Evolutionary conservation across 164 flowering plant species (phyloP).

Genomic region (Berberis vulgaris): DNA sequence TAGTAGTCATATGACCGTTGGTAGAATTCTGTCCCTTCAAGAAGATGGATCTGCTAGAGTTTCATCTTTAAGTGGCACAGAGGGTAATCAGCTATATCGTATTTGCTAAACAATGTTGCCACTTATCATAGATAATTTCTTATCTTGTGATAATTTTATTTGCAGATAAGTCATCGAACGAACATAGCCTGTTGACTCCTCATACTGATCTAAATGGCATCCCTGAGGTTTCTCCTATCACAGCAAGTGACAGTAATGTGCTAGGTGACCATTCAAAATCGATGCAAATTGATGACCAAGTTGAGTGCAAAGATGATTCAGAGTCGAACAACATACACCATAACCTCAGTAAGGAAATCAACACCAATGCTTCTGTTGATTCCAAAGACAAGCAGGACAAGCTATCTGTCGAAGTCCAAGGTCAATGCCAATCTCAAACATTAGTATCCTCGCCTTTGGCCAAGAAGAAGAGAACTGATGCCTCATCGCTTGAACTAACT

Average conservation of each 20-base stretch:
- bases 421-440: conserved; percentile 21
- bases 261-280: conserved; percentile 25
- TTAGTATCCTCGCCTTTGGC: conserved; percentile 23
- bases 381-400: conserved; percentile 25
- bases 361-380: conserved; percentile 26
- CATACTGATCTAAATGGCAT: conserved; percentile 32
- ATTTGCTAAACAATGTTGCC: conserved; percentile 1
- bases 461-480: conserved; percentile 24
- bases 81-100: conserved; percentile 30
- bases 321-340: conserved; percentile 12
- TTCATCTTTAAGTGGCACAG: conserved; percentile 28
- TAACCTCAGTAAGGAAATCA: neutral
- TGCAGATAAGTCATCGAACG: conserved; percentile 29
- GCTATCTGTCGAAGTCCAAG: conserved; percentile 9
- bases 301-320: conserved; percentile 43
- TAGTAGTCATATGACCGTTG: conserved; percentile 47
- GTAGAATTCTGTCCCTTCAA: conserved; percentile 37
- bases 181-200: conserved; percentile 24
- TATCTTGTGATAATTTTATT: conserved; percentile 20
- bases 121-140: conserved; percentile 1
- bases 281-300: conserved; percentile 24
- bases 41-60: conserved; percentile 45
- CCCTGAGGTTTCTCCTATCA: conserved; percentile 33
- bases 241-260: conserved; percentile 31
- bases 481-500: conserved; percentile 36